These are phyloP conservation scores for Hibiscus trionum DNA, from an alignment of 345 rosid species.

Conservation along the genomic window DNA sequence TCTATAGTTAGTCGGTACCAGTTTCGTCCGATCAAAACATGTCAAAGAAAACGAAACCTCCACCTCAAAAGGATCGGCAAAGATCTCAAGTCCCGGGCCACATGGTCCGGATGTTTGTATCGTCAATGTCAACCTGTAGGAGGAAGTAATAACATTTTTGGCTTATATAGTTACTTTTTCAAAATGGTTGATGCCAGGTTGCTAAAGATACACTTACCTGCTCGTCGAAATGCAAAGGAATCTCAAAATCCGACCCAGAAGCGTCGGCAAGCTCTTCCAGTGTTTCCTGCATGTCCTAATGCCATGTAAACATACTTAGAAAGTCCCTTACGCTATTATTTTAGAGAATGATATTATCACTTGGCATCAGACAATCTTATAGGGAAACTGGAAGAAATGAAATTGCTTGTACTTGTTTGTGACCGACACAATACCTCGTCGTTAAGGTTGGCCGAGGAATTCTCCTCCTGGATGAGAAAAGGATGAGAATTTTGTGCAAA, in stretches of 20 bases:
- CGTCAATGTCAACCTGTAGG: conserved; percentile 27
- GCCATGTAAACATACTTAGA: neutral
- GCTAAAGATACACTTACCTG: conserved; percentile 29
- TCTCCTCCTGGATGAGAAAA: conserved; percentile 26
- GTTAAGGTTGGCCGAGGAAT: conserved; percentile 29
- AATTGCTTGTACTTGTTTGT: neutral
- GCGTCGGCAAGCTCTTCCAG: conserved; percentile 36
- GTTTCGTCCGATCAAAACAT: neutral
- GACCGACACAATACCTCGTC: conserved; percentile 31
- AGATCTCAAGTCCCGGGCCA: conserved; percentile 24
- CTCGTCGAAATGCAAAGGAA: conserved; percentile 36
- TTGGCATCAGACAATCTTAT: neutral
- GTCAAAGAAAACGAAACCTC: conserved; percentile 11
- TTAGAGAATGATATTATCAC: neutral
- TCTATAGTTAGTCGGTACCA: conserved; percentile 23
- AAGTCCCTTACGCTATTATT: neutral
- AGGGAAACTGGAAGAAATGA: neutral
- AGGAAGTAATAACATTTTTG: conserved; percentile 14
- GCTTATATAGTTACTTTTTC: conserved; percentile 13
- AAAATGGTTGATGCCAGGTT: conserved; percentile 13
- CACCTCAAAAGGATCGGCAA: neutral
- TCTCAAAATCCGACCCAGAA: conserved; percentile 45
- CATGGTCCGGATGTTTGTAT: conserved; percentile 4
- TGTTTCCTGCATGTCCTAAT: conserved; percentile 37
- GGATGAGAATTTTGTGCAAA: conserved; percentile 21